Evolutionary conservation across 768 basidiomycete species (phyloP).

Genomic region (Xerocomellus amylosporus): DNA sequence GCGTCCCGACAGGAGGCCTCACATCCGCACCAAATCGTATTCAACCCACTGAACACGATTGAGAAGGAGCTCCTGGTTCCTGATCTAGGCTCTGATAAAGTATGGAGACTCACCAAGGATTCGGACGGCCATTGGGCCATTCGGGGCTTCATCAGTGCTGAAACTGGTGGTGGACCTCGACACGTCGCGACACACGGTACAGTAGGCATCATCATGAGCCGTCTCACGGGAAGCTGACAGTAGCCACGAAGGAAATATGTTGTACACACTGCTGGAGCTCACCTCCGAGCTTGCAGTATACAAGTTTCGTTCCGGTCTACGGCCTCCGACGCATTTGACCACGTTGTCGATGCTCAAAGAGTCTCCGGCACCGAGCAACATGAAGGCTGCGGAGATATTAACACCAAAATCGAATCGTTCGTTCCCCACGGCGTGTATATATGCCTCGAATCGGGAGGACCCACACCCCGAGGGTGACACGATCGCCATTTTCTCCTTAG

Average conservation of each 20-base stretch:
- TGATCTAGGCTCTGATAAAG: constrained; percentile 72
- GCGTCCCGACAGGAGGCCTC: constrained; percentile 62
- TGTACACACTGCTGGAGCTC: constrained; percentile 72
- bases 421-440: constrained; percentile 59
- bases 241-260: constrained; percentile 44
- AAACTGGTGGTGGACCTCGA: constrained; percentile 65
- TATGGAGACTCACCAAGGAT: constrained; percentile 52
- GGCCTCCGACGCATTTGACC: constrained; percentile 36
- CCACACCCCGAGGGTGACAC: constrained; percentile 67
- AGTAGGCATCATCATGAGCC: constrained; percentile 17
- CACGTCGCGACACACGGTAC: constrained; percentile 64
- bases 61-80: constrained; percentile 64
- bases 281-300: constrained; percentile 57
- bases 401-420: constrained; percentile 50
- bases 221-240: background rate
- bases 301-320: constrained; percentile 43
- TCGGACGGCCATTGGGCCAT: constrained; percentile 47
- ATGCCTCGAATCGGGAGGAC: constrained; percentile 74
- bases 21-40: constrained; percentile 73
- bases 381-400: constrained; percentile 71
- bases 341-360: constrained; percentile 50
- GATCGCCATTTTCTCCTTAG: constrained; percentile 64
- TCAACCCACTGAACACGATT: constrained; percentile 39
- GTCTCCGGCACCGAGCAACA: constrained; percentile 42
- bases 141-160: constrained; percentile 45